Conservation (phyloP, 163 green algal species). For the Scenedesmus sp. region DNA sequence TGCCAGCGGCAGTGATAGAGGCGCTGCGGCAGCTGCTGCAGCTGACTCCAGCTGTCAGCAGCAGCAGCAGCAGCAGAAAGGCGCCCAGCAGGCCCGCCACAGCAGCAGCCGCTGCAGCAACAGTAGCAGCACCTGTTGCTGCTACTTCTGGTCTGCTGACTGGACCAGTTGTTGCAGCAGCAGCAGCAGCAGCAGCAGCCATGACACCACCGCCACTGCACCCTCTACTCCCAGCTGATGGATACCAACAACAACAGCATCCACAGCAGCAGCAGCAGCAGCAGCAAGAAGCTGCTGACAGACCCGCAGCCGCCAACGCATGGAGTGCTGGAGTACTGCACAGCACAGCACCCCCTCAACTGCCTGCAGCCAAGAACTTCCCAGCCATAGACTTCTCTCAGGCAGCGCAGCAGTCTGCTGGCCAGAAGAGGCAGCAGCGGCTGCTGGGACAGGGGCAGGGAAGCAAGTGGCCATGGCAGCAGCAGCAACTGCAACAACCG, state of each 20-base stretch:
- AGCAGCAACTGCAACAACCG: too few relatives aligned
- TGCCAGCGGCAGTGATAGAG: not conserved
- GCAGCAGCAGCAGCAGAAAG: conserved; percentile 4
- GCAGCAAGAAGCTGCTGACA: too few relatives aligned
- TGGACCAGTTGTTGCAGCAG: not conserved
- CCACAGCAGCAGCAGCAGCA: too few relatives aligned
- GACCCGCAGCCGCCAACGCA: too few relatives aligned
- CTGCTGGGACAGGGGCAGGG: not conserved
- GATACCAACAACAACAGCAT: too few relatives aligned
- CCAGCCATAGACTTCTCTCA: too few relatives aligned
- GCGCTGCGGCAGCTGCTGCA: not conserved
- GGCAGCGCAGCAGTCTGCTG: not conserved
- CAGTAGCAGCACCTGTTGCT: not conserved
- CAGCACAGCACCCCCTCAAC: too few relatives aligned
- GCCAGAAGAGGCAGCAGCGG: not conserved
- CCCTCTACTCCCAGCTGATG: too few relatives aligned
- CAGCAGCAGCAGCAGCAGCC: not conserved
- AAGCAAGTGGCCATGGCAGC: not conserved
- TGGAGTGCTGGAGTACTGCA: too few relatives aligned
- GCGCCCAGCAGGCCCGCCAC: too few relatives aligned
- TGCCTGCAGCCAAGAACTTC: not conserved
- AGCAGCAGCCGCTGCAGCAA: not conserved
- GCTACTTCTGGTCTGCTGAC: not conserved
- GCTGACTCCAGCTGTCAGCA: not conserved
- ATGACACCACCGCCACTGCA: too few relatives aligned